Base-by-base conservation (phyloP, 2,329 filamentous ascomycete species). In the Neonectria hederae region DNA sequence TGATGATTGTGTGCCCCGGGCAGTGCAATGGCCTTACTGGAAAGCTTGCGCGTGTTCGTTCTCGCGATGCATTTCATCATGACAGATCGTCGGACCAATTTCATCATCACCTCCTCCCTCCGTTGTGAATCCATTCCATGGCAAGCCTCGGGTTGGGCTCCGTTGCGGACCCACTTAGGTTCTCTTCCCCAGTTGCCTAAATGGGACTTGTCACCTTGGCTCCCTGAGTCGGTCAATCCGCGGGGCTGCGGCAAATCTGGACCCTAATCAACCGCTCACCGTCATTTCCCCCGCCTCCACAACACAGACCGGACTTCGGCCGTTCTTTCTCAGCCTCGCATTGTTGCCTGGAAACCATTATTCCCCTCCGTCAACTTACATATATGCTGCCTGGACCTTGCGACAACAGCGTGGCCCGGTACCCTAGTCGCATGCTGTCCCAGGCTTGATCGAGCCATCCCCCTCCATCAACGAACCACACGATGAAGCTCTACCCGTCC, bases 401-500 rank as follows among this genome's bases (percentile, higher is more conserved):
- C 67, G 66, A 66, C 53, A 63, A 62, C 55, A 53, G 13, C 22
- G 59, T 49, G 63, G 56, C 55, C 22, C 65, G 63, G 53, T 56
- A 24, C 28, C 32, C 61, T 19, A 62, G 54, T 55, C 56, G 54
- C 59, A 59, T 54, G 59, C 58, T 66, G 59, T 46, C 45, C 57
- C 62, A 68, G 66, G 67, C 62, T 66, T 71, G 68, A 65, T 62
- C 57, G 62, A 59, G 51, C 67, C 67, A 68, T 69, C 62, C 52
- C 65, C 65, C 63, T 66, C 58, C 57, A 22, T 35, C 46, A 45
- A 28, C 58, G 30, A 21, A 65, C 59, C 51, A 54, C 51, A 54
- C 59, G 60, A 91, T 91, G 89, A 86, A 86, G 76, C 89, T 87
- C 76, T 89, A 82, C 74, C 75, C 83, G 19, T 83, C 82, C 40